phyloP scores from a whole-genome alignment of 2,329 filamentous ascomycete genomes.

The Immersiporthe knoxdaviesiana region DNA sequence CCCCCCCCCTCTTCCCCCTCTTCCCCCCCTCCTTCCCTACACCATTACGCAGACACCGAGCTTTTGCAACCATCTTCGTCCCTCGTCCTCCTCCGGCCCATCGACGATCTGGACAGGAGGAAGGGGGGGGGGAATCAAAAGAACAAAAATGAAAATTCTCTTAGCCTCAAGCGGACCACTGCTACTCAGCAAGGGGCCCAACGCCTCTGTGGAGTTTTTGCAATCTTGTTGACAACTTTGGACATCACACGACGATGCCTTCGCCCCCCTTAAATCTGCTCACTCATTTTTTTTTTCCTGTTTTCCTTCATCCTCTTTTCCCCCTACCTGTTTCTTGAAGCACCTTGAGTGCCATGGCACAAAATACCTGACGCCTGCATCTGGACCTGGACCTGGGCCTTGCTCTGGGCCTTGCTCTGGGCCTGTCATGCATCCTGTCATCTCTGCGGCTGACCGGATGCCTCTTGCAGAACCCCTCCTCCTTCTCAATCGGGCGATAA shows the following conservation, averaged over 20 bases:
- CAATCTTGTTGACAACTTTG: background rate
- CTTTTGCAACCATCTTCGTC: background rate
- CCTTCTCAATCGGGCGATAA: background rate
- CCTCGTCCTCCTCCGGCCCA: background rate
- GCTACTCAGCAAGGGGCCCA: background rate
- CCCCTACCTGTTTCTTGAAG: background rate
- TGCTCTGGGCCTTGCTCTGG: background rate
- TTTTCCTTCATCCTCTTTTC: too few species aligned
- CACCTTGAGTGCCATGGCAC: slow-evolving; percentile 3
- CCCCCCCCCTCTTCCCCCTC: background rate
- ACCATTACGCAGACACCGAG: background rate
- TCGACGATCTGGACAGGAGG: background rate
- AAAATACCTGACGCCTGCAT: background rate
- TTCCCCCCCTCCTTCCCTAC: background rate
- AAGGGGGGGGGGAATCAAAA: too few species aligned
- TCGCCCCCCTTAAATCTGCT: slow-evolving; percentile 7
- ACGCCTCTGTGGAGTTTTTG: slow-evolving; percentile 2
- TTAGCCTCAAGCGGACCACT: background rate
- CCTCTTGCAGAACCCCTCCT: background rate
- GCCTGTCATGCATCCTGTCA: slow-evolving; percentile 9
- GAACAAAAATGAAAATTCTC: background rate
- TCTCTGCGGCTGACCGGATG: slow-evolving; percentile 7
- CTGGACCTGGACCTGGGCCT: background rate
- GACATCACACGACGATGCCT: background rate
- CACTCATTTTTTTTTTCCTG: background rate